Base-by-base conservation (phyloP, 2,329 filamentous ascomycete genomes). In the Balansia obtecta region DNA sequence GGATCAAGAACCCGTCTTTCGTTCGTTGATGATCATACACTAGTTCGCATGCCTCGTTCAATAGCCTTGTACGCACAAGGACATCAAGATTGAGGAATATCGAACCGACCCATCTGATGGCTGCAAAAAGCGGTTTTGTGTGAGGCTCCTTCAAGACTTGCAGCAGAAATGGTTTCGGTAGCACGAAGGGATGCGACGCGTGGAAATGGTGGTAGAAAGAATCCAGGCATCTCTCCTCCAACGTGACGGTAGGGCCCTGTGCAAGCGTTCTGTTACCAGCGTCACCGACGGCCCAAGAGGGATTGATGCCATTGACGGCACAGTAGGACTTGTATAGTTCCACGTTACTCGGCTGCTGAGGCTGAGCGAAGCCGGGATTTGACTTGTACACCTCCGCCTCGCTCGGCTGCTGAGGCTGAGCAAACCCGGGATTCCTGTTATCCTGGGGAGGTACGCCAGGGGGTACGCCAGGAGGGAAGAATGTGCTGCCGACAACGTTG, bases 1-100 rank as follows among this genome's bases (percentile, higher is more conserved):
- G 90, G 0, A 94, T 80, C 4, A 83, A 69, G 61, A 80, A 87
- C 0, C 76, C 79, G 53, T 82, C 76, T 50, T 72, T 71, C 4
- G 69, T 63, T 1, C 69, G 68, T 4, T 66, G 64, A 0, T 71
- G 68, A 38, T 72, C 67, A 55, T 79, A 73, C 2, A 74, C 65
- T 1, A 76, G 64, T 15, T 71, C 69, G 56, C 76, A 67, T 4
- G 77, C 79, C 59, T 83, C 82, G 51, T 83, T 78, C 42, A 79
- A 72, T 43, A 78, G 77, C 20, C 68, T 68, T 1, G 71, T 69
- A 18, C 74, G 64, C 20, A 22, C 16, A 33, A 70, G 56, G 18
- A 72, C 65, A 37, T 70, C 71, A 12, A 67, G 66, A 33, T 77
- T 72, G 30, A 80, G 62, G 54, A 76, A 80, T 3, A 81, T 62